Percentiles rank a stretch among this genome's conserved stretches.
Conservation (phyloP, 192 early-diverging fungal species). For the Rhizophagus sp. region DNA sequence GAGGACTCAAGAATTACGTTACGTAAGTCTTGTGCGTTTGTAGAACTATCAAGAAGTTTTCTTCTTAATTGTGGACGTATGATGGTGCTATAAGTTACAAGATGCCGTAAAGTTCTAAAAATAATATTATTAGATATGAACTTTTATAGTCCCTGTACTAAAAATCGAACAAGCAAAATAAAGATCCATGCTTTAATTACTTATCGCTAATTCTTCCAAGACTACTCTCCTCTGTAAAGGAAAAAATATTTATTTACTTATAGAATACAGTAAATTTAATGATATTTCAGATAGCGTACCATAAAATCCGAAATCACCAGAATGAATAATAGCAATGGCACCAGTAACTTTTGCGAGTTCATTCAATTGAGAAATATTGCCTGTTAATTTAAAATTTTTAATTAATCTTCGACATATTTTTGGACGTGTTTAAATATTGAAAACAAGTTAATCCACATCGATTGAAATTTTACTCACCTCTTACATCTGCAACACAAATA, state of each 20-base stretch:
- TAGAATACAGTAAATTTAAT: neutral
- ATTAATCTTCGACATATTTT: neutral
- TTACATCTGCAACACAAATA: slow-evolving; percentile 52
- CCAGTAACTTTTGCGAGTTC: slow-evolving; percentile 54
- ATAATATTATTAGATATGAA: neutral
- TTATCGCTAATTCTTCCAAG: neutral
- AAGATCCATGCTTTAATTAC: neutral
- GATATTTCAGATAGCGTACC: slow-evolving; percentile 35
- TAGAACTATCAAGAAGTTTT: slow-evolving; percentile 39
- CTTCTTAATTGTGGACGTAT: slow-evolving; percentile 45
- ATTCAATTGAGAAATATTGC: slow-evolving; percentile 59
- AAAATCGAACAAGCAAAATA: neutral
- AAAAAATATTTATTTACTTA: neutral
- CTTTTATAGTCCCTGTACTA: neutral
- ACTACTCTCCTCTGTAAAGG: neutral
- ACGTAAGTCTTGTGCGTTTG: slow-evolving; percentile 45
- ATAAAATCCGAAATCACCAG: slow-evolving; percentile 66
- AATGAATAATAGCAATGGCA: slow-evolving; percentile 56
- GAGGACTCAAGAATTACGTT: slow-evolving; percentile 41
- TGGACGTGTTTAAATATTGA: neutral
- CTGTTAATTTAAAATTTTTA: slow-evolving; percentile 16
- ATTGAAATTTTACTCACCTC: slow-evolving; percentile 33
- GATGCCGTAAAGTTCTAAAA: slow-evolving; percentile 54
- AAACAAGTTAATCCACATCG: neutral
- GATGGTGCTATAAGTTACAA: slow-evolving; percentile 58